A percentile compares a stretch with the other conserved stretches of the same genome.
Evolutionary conservation across 2,329 filamentous ascomycete genomes (phyloP).

Genomic region (Akanthomyces lecanii): DNA sequence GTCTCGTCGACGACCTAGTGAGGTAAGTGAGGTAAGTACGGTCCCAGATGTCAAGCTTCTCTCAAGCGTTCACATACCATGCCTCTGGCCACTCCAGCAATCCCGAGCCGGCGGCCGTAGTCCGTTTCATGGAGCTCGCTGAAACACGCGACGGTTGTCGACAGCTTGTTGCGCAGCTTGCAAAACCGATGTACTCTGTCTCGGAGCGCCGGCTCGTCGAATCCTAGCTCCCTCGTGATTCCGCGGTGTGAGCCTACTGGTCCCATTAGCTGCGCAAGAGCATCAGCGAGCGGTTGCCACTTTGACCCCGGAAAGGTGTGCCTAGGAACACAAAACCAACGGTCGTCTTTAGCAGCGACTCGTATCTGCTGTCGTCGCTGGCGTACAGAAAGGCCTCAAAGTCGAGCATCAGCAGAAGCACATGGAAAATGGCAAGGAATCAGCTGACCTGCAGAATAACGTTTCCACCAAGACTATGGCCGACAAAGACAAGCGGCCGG

Average conservation of each 20-base stretch:
- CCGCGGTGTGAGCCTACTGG: slow-evolving; percentile 20
- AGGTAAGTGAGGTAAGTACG: not conserved
- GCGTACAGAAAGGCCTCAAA: slow-evolving; percentile 19
- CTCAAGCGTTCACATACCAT: slow-evolving; percentile 15
- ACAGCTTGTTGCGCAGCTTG: slow-evolving; percentile 16
- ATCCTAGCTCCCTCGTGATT: slow-evolving; percentile 18
- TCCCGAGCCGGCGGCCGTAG: slow-evolving; percentile 16
- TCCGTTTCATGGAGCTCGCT: slow-evolving; percentile 21
- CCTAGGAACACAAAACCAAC: slow-evolving; percentile 20
- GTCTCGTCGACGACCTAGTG: slow-evolving; percentile 16
- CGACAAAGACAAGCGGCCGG: slow-evolving; percentile 22
- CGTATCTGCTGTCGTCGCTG: slow-evolving; percentile 15
- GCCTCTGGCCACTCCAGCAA: slow-evolving; percentile 12
- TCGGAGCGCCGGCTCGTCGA: slow-evolving; percentile 17
- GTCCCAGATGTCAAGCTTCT: not conserved
- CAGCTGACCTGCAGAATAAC: slow-evolving; percentile 20
- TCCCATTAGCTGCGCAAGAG: slow-evolving; percentile 14
- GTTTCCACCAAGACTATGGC: slow-evolving; percentile 23
- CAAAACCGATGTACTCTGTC: slow-evolving; percentile 22
- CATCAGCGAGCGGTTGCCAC: slow-evolving; percentile 11
- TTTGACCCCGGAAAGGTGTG: slow-evolving; percentile 20
- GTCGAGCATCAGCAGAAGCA: not conserved
- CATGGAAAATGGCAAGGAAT: too few species aligned
- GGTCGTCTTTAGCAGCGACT: slow-evolving; percentile 7
- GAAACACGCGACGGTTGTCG: slow-evolving; percentile 19